Evolutionary conservation across 2,329 filamentous ascomycete species (phyloP).

Genomic region (Emericellopsis atlantica): DNA sequence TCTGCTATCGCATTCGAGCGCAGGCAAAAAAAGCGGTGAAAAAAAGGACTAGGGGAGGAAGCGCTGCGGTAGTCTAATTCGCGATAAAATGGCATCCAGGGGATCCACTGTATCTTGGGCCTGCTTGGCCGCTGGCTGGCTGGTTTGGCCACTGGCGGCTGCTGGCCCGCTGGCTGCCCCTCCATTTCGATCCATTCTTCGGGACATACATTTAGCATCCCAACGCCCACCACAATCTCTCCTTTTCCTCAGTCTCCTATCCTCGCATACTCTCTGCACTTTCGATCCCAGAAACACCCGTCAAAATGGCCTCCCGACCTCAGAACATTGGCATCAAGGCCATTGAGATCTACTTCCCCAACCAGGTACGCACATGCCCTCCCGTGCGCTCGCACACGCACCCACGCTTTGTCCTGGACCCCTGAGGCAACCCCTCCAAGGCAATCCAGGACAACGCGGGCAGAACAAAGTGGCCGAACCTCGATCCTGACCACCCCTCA

Average conservation of each 20-base stretch:
- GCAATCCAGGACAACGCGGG: no score
- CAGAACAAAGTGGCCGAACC: neutral
- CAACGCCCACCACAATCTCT: constrained; percentile 3
- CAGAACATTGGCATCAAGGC: constrained; percentile 88
- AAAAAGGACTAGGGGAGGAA: no score
- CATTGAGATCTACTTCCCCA: constrained; percentile 83
- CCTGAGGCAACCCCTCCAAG: neutral
- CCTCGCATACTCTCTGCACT: neutral
- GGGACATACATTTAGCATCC: constrained; percentile 4
- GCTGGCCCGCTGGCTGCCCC: neutral
- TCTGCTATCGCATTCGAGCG: no score
- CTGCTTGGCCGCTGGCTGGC: neutral
- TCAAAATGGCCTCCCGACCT: constrained; percentile 59
- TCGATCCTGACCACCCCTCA: constrained; percentile 9
- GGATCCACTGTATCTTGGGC: neutral
- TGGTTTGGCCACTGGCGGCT: neutral
- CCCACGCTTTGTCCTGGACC: no score
- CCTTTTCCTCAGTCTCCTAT: constrained; percentile 4
- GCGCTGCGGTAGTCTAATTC: no score
- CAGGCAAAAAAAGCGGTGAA: no score
- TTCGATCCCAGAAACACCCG: neutral
- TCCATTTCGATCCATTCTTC: neutral
- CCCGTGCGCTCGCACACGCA: no score
- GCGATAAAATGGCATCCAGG: neutral
- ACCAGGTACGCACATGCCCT: constrained; percentile 49